phyloP scores from a whole-genome alignment of 768 basidiomycete species.

The Trametes cingulata region DNA sequence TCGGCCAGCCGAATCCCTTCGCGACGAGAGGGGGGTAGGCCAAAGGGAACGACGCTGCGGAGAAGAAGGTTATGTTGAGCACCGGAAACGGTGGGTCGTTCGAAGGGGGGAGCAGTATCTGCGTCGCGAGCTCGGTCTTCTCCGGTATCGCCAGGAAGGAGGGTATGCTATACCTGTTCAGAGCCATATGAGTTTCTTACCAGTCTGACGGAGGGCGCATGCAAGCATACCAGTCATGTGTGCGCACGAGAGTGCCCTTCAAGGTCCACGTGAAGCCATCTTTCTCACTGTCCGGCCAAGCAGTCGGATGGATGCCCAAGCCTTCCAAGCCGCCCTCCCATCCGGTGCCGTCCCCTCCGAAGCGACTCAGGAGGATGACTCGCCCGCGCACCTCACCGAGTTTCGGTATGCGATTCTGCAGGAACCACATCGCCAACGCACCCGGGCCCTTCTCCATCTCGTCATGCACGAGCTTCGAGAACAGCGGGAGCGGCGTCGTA shows the following conservation, averaged over 20 bases:
- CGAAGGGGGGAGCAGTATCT: constrained; percentile 48
- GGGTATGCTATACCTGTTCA: constrained; percentile 71
- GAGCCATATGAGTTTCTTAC: not conserved
- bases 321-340: constrained; percentile 73
- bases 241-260: constrained; percentile 66
- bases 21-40: constrained; percentile 78
- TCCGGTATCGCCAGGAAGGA: constrained; percentile 84
- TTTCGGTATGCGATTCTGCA: constrained; percentile 76
- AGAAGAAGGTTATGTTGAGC: constrained; percentile 78
- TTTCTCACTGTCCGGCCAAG: constrained; percentile 80
- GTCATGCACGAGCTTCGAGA: constrained; percentile 65
- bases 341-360: constrained; percentile 65
- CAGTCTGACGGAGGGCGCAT: not conserved
- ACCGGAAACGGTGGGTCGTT: constrained; percentile 40
- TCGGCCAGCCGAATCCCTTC: constrained; percentile 82
- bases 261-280: constrained; percentile 80
- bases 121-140: constrained; percentile 62
- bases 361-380: constrained; percentile 83
- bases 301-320: constrained; percentile 83
- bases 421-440: constrained; percentile 68
- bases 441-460: constrained; percentile 61
- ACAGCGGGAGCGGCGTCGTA: constrained; percentile 44
- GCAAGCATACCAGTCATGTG: constrained; percentile 76
- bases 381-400: constrained; percentile 87
- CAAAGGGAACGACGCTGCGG: constrained; percentile 79